phyloP scores from a whole-genome alignment of 139 green algal genomes.

The Zygnema cylindricum region DNA sequence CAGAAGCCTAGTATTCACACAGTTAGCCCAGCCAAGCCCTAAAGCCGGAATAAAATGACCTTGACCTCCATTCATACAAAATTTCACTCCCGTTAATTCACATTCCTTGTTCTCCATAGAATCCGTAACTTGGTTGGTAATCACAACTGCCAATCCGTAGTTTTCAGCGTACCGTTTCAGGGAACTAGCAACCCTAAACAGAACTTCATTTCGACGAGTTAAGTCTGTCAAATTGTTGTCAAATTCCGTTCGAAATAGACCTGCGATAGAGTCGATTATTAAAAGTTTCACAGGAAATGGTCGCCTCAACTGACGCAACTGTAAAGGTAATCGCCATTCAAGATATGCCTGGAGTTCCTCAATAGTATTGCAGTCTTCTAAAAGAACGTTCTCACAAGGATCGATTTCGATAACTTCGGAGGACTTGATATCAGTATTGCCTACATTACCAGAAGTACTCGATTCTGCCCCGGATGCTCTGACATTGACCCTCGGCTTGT shows the following conservation, averaged over 20 bases:
- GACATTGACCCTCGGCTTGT: background rate
- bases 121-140: slow-evolving; percentile 77
- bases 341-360: slow-evolving; percentile 65
- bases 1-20: slow-evolving; percentile 76
- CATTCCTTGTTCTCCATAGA: background rate
- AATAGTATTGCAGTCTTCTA: slow-evolving; percentile 65
- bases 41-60: slow-evolving; percentile 68
- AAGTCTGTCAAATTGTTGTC: slow-evolving; percentile 40
- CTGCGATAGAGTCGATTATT: slow-evolving; percentile 80
- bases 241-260: slow-evolving; percentile 70
- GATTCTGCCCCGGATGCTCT: background rate
- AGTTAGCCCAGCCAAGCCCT: slow-evolving; percentile 80
- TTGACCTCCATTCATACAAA: slow-evolving; percentile 25
- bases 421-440: slow-evolving; percentile 4
- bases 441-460: background rate
- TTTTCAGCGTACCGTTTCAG: slow-evolving; percentile 64
- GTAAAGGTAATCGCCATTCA: slow-evolving; percentile 26
- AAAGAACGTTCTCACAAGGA: slow-evolving; percentile 65
- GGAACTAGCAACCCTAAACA: slow-evolving; percentile 69
- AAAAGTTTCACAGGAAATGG: slow-evolving; percentile 65
- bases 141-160: slow-evolving; percentile 71
- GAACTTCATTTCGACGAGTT: slow-evolving; percentile 66
- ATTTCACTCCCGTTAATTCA: background rate
- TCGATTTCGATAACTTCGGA: too few species aligned
- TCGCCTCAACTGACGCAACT: background rate